Base-by-base conservation (phyloP, 495 filamentous ascomycete species). In the Elasticomyces elasticus region DNA sequence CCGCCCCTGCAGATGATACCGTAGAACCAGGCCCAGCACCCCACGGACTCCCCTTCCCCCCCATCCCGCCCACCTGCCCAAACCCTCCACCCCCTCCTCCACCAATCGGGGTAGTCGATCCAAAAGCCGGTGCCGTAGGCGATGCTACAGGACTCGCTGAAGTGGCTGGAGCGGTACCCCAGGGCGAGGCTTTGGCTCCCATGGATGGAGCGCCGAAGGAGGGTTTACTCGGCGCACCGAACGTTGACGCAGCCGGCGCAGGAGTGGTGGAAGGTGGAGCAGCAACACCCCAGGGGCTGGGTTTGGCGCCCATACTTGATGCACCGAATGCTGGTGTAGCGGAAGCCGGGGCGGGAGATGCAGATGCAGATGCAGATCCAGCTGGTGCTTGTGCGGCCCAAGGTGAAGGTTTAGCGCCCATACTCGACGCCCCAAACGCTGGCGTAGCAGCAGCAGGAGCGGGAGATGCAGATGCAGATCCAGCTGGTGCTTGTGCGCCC, bases 41-140 rank as follows among this genome's bases (percentile, higher is more conserved):
- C 65, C 64, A 67, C 7, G 51, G 42, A 12, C 62, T 65, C 1
- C 17, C 12, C 24, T 54, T 64, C 27, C 41, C 49, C 33, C 62
- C 62, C 12, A 60, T 49, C 12, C 56, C 53, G 41, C 53, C 54
- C 13, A 56, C 56, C 20, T 59, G 49, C 3, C 56, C 62, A 48
- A 67, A 67, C n/a, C 25, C 53, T 2, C 26, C 45, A 30, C 35
- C n/a, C n/a, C n/a, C n/a, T n/a, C n/a, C 42, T 26, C 46, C 53
- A 1, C 11, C 49, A 3, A 43, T 37, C 13, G 46, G 42, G 47
- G 45, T 51, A 27, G 47, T 26, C 2, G 54, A 43, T 1, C 52
- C 52, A 31, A 27, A 48, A 35, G 38, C 24, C 20, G 42, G 42
- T 15, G 19, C 20, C 6, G 20, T 45, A 23, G 20, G 2, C 3